Percentiles rank a stretch among this genome's conserved stretches.
These are phyloP conservation scores for Orbilia oligospora DNA, from an alignment of 2,329 filamentous ascomycete genomes.

Conservation along the genomic window DNA sequence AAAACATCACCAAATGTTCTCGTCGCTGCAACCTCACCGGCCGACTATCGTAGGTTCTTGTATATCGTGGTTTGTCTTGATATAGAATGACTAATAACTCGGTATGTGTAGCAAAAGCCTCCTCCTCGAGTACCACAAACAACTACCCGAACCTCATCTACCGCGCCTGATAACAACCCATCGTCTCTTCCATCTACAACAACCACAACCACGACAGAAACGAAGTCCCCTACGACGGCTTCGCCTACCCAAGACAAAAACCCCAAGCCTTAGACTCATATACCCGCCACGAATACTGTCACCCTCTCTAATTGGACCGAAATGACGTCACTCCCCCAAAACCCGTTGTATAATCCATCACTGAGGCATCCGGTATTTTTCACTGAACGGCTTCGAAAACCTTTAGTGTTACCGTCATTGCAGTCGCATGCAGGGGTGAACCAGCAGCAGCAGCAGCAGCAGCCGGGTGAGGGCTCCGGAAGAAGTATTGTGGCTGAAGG, in stretches of 20 bases:
- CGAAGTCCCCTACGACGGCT: background rate
- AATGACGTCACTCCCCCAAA: slow-evolving; percentile 60
- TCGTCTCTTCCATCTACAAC: background rate
- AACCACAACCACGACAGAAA: background rate
- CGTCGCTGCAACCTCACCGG: slow-evolving; percentile 51
- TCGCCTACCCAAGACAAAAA: slow-evolving; percentile 1
- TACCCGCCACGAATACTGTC: background rate
- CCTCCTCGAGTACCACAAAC: slow-evolving; percentile 35
- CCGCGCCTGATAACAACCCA: background rate
- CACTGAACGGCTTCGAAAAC: slow-evolving; percentile 74
- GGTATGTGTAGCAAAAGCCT: slow-evolving; percentile 13
- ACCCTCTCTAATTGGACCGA: background rate
- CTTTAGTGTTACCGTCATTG: slow-evolving; percentile 66
- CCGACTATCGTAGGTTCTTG: slow-evolving; percentile 36
- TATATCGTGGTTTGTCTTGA: background rate
- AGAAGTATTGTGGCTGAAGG: slow-evolving; percentile 73
- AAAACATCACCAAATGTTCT: slow-evolving; percentile 45
- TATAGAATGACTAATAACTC: background rate
- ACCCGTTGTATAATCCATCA: slow-evolving; percentile 71
- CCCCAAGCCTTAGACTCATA: background rate
- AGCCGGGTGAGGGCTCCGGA: slow-evolving; percentile 62
- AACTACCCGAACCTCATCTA: slow-evolving; percentile 40
- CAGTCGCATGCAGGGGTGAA: slow-evolving; percentile 64
- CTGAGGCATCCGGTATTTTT: slow-evolving; percentile 82
- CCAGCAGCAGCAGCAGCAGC: slow-evolving; percentile 62